Evolutionary conservation across 2,329 filamentous ascomycete species (phyloP), one percentile per base, ranked within the genome.

Genomic region (Zymoseptoria pseudotritici): DNA sequence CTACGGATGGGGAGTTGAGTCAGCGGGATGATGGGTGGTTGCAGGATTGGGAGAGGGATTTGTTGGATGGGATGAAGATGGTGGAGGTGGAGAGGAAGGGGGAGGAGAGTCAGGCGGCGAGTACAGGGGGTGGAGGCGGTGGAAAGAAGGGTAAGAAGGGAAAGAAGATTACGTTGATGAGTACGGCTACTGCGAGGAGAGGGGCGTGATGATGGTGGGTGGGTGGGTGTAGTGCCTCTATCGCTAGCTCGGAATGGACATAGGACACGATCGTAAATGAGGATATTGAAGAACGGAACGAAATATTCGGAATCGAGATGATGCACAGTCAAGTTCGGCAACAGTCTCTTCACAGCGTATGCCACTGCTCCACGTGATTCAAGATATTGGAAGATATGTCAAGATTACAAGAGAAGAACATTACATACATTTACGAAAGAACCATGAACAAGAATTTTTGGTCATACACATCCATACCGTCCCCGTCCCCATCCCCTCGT

Each of bases 11-110:
- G 8, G 76, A 74, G 2, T 11, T 26, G 51, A 20, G 22, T 20
- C 36, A 42, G 36, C 2, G 36, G 13, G 85, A 91, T 63, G 92
- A 97, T 71, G 93, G 92, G 0, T 97, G 92, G 92, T 78, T 93
- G 17, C 86, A 89, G 67, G 90, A 87, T 1, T 90, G 87, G 87
- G 90, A 96, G 69, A 86, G 88, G 59, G 84, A 96, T 59, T 72
- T 96, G 17, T 78, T 85, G 13, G 81, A 83, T 1, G 86, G 90
- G 58, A 87, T 91, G 56, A 59, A 60, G 9, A 61, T 59, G 52
- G 61, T 65, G 63, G 60, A 63, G 19, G 62, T 61, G 4, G 49
- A 63, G 6, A 58, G 58, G n/a, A 57, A 63, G 4, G 57, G 61
- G 20, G 49, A 54, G n/a, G 58, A 83, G 57, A 74, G 77, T 53